These are phyloP conservation scores for Combretum micranthum DNA, from an alignment of 345 rosid genomes.

Conservation along the genomic window DNA sequence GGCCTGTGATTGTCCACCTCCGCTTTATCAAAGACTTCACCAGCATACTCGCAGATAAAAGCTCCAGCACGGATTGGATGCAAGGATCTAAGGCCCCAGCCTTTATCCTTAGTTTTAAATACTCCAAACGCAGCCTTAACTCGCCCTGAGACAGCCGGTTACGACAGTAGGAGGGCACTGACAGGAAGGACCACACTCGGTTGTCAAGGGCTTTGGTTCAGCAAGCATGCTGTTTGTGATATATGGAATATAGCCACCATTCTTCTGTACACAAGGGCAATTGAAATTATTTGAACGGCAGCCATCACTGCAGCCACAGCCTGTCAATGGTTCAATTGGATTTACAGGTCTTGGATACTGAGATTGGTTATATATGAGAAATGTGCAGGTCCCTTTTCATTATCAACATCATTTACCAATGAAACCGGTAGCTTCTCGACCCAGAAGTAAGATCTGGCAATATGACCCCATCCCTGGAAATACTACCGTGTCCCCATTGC, in stretches of 20 bases:
- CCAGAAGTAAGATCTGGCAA: conserved; percentile 11
- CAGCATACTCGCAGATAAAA: conserved; percentile 52
- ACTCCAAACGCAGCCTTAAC: conserved; percentile 37
- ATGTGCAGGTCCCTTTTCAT: not conserved
- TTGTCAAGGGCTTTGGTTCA: conserved; percentile 24
- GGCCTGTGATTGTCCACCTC: not conserved
- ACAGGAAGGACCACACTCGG: conserved; percentile 55
- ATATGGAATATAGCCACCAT: conserved; percentile 40
- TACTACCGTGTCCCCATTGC: not conserved
- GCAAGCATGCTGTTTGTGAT: conserved; percentile 21
- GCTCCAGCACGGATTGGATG: conserved; percentile 40
- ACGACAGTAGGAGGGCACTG: conserved; percentile 37
- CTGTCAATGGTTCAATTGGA: not conserved
- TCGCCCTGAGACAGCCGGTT: conserved; percentile 48
- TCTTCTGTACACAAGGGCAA: conserved; percentile 43
- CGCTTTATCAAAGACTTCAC: conserved; percentile 16
- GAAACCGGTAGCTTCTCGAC: conserved; percentile 10
- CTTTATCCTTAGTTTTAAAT: conserved; percentile 33
- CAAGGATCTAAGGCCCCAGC: conserved; percentile 56
- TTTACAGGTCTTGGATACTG: not conserved
- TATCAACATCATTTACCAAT: conserved; percentile 4
- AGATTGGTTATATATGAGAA: not conserved
- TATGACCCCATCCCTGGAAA: not conserved
- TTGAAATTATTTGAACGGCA: conserved; percentile 14
- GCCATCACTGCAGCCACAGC: conserved; percentile 15